Conservation (phyloP, 441 rosid species). For the Gossypium aridum region DNA sequence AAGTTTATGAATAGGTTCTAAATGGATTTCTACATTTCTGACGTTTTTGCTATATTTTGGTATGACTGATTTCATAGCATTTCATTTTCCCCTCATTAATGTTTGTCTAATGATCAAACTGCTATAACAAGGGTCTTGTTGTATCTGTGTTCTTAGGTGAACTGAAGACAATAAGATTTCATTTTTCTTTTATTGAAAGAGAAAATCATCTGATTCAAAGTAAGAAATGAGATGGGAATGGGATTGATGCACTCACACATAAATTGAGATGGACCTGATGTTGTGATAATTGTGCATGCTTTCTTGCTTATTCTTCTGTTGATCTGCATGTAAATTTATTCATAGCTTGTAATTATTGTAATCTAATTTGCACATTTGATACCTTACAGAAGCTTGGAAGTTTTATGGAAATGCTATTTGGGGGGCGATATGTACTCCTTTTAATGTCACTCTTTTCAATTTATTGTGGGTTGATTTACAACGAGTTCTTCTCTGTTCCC, state of each 20-base stretch:
- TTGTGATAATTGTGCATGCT: neutral
- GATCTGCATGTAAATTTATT: neutral
- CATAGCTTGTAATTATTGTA: neutral
- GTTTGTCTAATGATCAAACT: neutral
- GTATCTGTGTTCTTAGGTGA: neutral
- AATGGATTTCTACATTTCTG: neutral
- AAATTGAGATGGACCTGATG: neutral
- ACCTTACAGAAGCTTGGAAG: constrained; percentile 87
- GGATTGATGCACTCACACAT: neutral
- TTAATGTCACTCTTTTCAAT: constrained; percentile 91
- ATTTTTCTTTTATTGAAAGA: neutral
- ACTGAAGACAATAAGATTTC: neutral
- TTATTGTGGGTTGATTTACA: constrained; percentile 95
- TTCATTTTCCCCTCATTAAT: neutral
- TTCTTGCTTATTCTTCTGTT: neutral
- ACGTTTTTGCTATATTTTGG: neutral
- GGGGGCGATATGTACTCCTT: constrained; percentile 88
- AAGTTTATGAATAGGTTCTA: neutral
- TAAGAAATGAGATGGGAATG: neutral
- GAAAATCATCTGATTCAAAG: neutral
- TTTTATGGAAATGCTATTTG: constrained; percentile 98
- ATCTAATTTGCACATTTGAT: constrained; percentile 7
- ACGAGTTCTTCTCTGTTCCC: constrained; percentile 95
- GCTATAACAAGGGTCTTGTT: neutral
- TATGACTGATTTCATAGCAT: neutral